phyloP scores from a whole-genome alignment of 306 rosid species.

The Glycine soja region DNA sequence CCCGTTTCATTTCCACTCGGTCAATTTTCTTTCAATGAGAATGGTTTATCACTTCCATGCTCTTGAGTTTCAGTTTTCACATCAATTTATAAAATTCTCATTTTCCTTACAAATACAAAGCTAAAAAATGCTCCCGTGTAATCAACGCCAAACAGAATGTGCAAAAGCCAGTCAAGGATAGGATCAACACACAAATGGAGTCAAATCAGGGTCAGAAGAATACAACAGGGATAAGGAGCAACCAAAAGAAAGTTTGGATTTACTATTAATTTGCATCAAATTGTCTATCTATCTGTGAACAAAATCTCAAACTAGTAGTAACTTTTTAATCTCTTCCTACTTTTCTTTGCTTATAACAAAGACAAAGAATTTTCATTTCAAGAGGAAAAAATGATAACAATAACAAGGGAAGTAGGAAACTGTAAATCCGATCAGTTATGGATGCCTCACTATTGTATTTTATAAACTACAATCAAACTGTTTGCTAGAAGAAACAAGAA shows the following conservation, averaged over 20 bases:
- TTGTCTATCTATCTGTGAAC: slow-evolving; percentile 24
- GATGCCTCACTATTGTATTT: background rate
- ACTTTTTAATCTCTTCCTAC: background rate
- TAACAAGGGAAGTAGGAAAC: slow-evolving; percentile 15
- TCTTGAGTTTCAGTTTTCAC: background rate
- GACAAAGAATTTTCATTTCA: background rate
- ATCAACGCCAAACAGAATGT: slow-evolving; percentile 32
- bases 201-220: background rate
- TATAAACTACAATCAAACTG: slow-evolving; percentile 28
- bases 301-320: slow-evolving; percentile 19
- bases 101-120: background rate
- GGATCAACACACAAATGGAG: background rate
- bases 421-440: slow-evolving; percentile 22
- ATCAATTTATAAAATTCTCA: background rate
- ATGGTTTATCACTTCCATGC: background rate
- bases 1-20: background rate
- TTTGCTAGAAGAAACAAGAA: slow-evolving; percentile 10
- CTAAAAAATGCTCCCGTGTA: slow-evolving; percentile 36
- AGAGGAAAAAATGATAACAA: background rate
- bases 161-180: slow-evolving; percentile 32
- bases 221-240: background rate
- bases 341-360: slow-evolving; percentile 18
- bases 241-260: slow-evolving; percentile 10
- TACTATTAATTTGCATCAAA: slow-evolving; percentile 4
- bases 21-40: background rate